Base-by-base conservation (phyloP, 192 early-diverging fungal species). In the Backusella circina region DNA sequence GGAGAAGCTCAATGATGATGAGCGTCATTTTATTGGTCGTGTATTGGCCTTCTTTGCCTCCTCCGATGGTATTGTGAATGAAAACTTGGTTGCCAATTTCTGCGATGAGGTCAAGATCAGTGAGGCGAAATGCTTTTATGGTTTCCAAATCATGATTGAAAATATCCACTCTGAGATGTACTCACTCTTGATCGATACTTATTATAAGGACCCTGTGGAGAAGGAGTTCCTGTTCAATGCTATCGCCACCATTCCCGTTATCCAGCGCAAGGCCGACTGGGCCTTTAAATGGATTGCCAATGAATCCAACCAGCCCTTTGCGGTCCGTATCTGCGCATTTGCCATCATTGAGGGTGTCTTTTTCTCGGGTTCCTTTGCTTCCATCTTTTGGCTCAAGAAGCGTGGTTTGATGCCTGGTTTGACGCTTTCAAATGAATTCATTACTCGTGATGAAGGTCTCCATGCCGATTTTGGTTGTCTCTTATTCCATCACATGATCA, bases 331-430 rank as follows among this genome's bases (percentile, higher is more conserved):
- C 50, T 88, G 96, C 61, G 97, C 96, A 64, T 98, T 98, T 88
- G 96, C 96, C 33, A 95, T 93, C 16, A 95, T 98, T 30, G 97
- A 98, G 79, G 97, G 97, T 57, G 96, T 98, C 81, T 98, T 98
- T 87, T 98, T 97, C 85, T 95, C 93, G 72, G 97, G 96, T 18
- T 92, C 97, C 23, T 98, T 98, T 82, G 96, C 97, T 1, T 88
- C 97, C 15, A 97, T 98, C 87, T 98, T 97, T 80, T 98, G 96
- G 96, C 93, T 98, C 79, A 98, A 97, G 91, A 98, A 98, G 86
- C 93, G 96, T 77, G 97, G 96, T n/a, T 82, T 97, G 71, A 97
- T 97, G 96, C 95, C 95, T 28, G 97, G 97, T 15, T 86, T 98
- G 71, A 95, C 97, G 35, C 96, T 98, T 86, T 94, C 93, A 65